Evolutionary conservation across 345 rosid genomes (phyloP).

Genomic region (Bretschneidera sinensis): DNA sequence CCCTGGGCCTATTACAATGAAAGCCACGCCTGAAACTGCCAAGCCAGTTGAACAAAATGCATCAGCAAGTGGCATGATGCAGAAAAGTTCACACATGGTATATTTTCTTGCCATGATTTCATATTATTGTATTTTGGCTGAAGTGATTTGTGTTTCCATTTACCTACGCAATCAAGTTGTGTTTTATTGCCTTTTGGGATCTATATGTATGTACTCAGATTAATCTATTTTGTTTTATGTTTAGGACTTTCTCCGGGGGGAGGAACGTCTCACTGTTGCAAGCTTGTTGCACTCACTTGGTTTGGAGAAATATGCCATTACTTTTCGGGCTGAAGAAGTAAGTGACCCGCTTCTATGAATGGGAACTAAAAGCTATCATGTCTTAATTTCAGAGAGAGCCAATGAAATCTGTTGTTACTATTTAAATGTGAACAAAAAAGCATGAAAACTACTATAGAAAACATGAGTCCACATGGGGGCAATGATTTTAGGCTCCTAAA

Average conservation of each 20-base stretch:
- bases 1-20: neutral
- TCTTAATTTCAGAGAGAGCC: neutral
- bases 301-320: conserved; percentile 40
- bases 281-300: conserved; percentile 47
- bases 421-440: neutral
- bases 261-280: conserved; percentile 29
- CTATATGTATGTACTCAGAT: neutral
- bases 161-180: neutral
- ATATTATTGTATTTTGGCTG: neutral
- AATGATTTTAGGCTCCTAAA: neutral
- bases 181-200: neutral
- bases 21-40: conserved; percentile 7
- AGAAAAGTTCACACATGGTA: conserved; percentile 31
- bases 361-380: neutral
- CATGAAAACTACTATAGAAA: neutral
- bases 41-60: conserved; percentile 6
- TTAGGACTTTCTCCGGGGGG: conserved; percentile 23
- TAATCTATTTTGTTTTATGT: conserved; percentile 1
- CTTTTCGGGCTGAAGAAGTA: conserved; percentile 55
- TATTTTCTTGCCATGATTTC: neutral
- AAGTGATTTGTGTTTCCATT: conserved; percentile 2
- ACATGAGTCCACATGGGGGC: too few species aligned
- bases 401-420: neutral
- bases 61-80: conserved; percentile 16
- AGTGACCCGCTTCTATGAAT: conserved; percentile 21